Percentiles rank a stretch among this genome's conserved stretches.
Evolutionary conservation across 176 grass and related monocot genomes (phyloP).

Genomic region (Lolium multiflorum): DNA sequence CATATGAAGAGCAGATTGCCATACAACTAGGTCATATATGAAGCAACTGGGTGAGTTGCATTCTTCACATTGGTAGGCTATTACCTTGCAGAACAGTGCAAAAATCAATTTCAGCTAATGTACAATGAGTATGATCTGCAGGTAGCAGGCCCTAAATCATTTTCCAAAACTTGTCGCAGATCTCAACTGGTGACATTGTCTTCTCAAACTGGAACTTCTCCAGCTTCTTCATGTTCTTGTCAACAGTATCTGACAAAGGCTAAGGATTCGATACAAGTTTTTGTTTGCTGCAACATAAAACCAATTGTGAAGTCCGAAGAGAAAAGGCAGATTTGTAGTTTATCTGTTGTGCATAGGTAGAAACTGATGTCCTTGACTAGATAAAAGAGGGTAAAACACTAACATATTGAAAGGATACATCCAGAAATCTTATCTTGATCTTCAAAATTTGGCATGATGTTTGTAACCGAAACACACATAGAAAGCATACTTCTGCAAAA

Average conservation of each 20-base stretch:
- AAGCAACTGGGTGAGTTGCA: neutral
- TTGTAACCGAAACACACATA: constrained; percentile 75
- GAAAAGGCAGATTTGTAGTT: neutral
- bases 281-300: constrained; percentile 23
- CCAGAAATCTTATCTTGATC: constrained; percentile 70
- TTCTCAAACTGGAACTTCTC: constrained; percentile 65
- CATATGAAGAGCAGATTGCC: neutral
- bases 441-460: constrained; percentile 70
- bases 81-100: constrained; percentile 18
- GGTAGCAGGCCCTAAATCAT: constrained; percentile 35
- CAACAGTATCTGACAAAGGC: constrained; percentile 62
- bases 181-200: constrained; percentile 39
- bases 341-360: neutral
- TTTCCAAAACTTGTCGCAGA: constrained; percentile 77
- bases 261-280: constrained; percentile 46
- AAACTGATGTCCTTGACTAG: constrained; percentile 18
- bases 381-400: neutral
- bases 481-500: constrained; percentile 71
- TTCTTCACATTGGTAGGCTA: neutral
- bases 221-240: constrained; percentile 60
- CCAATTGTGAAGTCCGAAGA: constrained; percentile 1
- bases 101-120: neutral
- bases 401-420: constrained; percentile 74
- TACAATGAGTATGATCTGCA: neutral
- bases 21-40: neutral